Evolutionary conservation across 164 flowering plant genomes (phyloP).

Genomic region (Vitis labrusca): DNA sequence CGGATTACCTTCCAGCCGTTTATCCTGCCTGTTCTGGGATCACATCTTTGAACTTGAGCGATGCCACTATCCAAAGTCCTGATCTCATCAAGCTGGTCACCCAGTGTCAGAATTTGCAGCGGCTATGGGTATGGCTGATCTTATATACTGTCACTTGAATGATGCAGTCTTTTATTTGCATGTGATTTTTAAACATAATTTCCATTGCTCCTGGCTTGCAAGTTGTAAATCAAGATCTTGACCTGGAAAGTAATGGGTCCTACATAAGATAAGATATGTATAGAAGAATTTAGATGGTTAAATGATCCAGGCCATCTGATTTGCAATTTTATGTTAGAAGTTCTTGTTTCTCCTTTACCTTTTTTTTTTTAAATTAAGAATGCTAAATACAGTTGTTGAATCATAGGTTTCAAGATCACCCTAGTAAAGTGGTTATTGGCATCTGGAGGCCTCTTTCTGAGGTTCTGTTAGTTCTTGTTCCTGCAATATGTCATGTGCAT

Average conservation of each 20-base stretch:
- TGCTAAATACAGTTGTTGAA: background rate
- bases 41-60: conserved; percentile 75
- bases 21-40: conserved; percentile 61
- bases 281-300: background rate
- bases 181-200: background rate
- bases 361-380: background rate
- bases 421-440: background rate
- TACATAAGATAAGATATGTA: background rate
- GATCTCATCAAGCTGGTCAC: conserved; percentile 65
- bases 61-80: conserved; percentile 56
- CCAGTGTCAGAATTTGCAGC: conserved; percentile 67
- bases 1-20: conserved; percentile 58
- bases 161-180: background rate
- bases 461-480: background rate
- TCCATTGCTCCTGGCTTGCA: background rate
- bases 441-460: background rate
- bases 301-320: background rate
- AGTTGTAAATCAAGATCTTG: no score
- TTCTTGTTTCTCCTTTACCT: no score
- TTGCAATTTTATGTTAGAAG: background rate
- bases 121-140: conserved; percentile 56
- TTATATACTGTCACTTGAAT: background rate
- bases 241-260: background rate
- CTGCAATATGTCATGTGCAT: background rate
- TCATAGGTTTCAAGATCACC: background rate